Percentiles rank a stretch among this genome's conserved stretches.
These are phyloP conservation scores for Nemania sp. DNA, from an alignment of 2,329 filamentous ascomycete genomes.

Conservation along the genomic window DNA sequence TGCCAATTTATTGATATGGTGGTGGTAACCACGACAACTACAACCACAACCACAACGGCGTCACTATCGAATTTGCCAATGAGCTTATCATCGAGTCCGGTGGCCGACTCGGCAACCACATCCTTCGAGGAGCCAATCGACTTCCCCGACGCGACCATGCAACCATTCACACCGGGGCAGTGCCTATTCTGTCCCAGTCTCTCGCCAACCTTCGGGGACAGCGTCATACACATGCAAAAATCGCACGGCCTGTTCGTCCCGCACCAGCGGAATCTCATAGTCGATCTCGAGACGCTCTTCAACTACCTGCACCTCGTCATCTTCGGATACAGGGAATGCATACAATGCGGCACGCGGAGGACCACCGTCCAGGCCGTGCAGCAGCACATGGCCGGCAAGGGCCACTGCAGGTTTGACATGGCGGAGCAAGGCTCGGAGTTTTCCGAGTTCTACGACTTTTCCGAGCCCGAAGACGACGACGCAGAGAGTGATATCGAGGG, in stretches of 20 bases:
- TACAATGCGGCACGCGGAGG: slow-evolving; percentile 53
- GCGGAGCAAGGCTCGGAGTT: slow-evolving; percentile 33
- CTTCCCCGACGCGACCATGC: slow-evolving; percentile 23
- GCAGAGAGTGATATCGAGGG: slow-evolving; percentile 16
- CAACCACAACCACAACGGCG: slow-evolving; percentile 23
- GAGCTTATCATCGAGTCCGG: slow-evolving; percentile 23
- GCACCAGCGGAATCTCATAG: slow-evolving; percentile 44
- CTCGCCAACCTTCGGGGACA: slow-evolving; percentile 26
- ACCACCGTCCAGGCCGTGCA: slow-evolving; percentile 50
- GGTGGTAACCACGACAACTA: slow-evolving; percentile 23
- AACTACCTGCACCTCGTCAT: slow-evolving; percentile 55
- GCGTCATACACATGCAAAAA: slow-evolving; percentile 51
- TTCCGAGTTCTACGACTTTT: slow-evolving; percentile 38
- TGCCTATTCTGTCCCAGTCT: slow-evolving; percentile 33
- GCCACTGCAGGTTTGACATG: slow-evolving; percentile 37
- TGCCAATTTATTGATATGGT: slow-evolving; percentile 22
- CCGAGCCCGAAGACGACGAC: slow-evolving; percentile 22
- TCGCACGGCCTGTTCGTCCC: slow-evolving; percentile 53
- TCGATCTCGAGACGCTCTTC: slow-evolving; percentile 54
- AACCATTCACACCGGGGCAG: slow-evolving; percentile 32
- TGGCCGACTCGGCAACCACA: slow-evolving; percentile 17
- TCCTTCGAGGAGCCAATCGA: slow-evolving; percentile 17
- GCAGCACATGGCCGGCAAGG: slow-evolving; percentile 45
- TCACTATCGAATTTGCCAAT: slow-evolving; percentile 25
- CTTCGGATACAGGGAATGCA: slow-evolving; percentile 53